phyloP scores from a whole-genome alignment of 2,329 filamentous ascomycete species.

The Cercospora sp. region DNA sequence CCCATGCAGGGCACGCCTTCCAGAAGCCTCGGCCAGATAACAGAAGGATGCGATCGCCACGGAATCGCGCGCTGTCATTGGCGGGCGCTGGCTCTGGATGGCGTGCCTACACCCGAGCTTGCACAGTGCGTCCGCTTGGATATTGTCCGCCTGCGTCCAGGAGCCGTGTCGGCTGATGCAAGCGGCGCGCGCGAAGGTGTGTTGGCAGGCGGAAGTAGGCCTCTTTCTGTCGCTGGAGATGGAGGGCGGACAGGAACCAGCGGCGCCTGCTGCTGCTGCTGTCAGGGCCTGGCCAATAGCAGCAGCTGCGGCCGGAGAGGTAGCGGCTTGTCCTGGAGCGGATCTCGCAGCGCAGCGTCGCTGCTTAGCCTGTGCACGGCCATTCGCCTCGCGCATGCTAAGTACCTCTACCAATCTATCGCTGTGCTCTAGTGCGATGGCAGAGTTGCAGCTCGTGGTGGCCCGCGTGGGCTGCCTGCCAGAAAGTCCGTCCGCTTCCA shows the following conservation, averaged over 20 bases:
- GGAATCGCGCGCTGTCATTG: background rate
- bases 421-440: conserved; percentile 13
- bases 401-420: conserved; percentile 12
- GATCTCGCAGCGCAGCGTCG: background rate
- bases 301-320: background rate
- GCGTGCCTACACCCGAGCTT: background rate
- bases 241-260: background rate
- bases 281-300: background rate
- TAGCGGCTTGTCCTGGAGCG: background rate
- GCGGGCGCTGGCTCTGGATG: background rate
- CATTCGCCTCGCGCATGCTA: conserved; percentile 7
- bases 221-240: background rate
- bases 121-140: background rate
- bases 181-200: background rate
- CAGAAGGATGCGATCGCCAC: background rate
- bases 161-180: background rate
- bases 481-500: background rate
- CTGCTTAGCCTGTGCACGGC: background rate
- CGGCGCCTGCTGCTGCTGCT: background rate
- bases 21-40: conserved; percentile 1
- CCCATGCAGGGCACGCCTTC: background rate
- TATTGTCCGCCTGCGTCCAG: background rate
- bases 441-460: conserved; percentile 1
- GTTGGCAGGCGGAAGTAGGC: background rate
- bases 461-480: background rate